Base-by-base conservation (phyloP, 1,284 basidiomycete species). In the Sanguinoderma infundibulare region DNA sequence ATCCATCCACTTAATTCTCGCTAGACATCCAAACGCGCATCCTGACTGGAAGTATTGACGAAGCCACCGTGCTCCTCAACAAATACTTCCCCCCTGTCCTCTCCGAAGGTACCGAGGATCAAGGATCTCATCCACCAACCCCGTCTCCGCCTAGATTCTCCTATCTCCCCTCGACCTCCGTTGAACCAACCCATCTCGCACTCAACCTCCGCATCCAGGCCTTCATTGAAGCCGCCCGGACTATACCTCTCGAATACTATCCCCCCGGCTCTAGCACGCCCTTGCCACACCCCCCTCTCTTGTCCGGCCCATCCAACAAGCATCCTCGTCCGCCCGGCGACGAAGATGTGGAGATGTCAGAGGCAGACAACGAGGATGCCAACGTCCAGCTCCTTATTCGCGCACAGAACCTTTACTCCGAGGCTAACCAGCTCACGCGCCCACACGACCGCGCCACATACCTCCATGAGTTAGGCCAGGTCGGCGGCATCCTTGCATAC, bases 121-220 rank as follows among this genome's bases (percentile, higher is more conserved):
- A 34, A 56, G 32, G 17, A 12, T 24, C 53, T 2, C 4, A 26
- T 20, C 66, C 61, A 65, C 62, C 57, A 10, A 39, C 55, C 22
- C 51, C 64, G 5, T 50, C 64, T 14, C 36, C 62, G 0, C 59
- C 61, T 30, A 58, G 56, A 26, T 65, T 82, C 55, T 75, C 81
- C 53, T 89, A 87, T 64, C 73, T 83, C 24, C 78, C 85, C 8
- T 75, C 85, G 4, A 88, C 83, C 2, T 85, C 89, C 8, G 79
- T 89, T 32, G 83, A 92, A 52, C 90, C 93, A 17, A 76, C 80
- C 1, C 92, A 94, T 69, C 80, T 96, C 50, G 79, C 81, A 38
- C 83, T 96, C 65, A 95, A 96, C 69, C 83, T 96, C 51, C 91
- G 90, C 66, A 91, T 96, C 38, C 87, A 91, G 49, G 84, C 86